phyloP scores from a whole-genome alignment of 139 green algal species.

The Diplosphaera chodatii region DNA sequence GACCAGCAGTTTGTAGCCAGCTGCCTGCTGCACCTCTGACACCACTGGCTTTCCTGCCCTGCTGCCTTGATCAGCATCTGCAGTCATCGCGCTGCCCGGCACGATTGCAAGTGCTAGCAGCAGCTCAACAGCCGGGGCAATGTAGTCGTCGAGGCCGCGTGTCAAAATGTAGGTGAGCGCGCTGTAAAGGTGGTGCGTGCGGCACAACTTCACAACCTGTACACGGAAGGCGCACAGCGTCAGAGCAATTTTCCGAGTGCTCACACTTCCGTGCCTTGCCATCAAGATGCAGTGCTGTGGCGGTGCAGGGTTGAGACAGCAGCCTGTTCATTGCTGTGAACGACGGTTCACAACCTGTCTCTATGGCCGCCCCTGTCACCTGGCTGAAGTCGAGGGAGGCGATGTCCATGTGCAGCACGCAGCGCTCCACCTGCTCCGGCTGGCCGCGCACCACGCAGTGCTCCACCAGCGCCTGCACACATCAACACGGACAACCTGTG shows the following conservation, averaged over 20 bases:
- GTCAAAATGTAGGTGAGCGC: constrained; percentile 75
- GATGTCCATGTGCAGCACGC: constrained; percentile 83
- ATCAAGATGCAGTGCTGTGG: no score
- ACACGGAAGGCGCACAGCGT: no score
- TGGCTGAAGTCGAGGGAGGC: constrained; percentile 83
- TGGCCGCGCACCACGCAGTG: constrained; percentile 45
- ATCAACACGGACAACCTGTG: no score
- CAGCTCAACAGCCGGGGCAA: constrained; percentile 67
- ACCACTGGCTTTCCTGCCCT: background rate
- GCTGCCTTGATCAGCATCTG: no score
- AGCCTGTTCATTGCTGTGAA: no score
- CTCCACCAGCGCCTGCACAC: constrained; percentile 73
- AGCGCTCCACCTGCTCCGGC: constrained; percentile 66
- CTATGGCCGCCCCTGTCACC: no score
- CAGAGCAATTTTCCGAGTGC: no score
- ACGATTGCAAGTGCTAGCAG: constrained; percentile 34
- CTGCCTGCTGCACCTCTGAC: background rate
- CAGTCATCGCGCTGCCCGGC: no score
- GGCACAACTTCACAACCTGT: constrained; percentile 72
- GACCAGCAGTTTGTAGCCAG: constrained; percentile 59
- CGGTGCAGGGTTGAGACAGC: no score
- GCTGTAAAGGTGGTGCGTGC: constrained; percentile 54
- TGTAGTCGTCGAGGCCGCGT: constrained; percentile 65
- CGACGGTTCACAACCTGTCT: no score
- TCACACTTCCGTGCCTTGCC: no score